Conservation (phyloP, 768 basidiomycete genomes). For the Lentinula sp. region DNA sequence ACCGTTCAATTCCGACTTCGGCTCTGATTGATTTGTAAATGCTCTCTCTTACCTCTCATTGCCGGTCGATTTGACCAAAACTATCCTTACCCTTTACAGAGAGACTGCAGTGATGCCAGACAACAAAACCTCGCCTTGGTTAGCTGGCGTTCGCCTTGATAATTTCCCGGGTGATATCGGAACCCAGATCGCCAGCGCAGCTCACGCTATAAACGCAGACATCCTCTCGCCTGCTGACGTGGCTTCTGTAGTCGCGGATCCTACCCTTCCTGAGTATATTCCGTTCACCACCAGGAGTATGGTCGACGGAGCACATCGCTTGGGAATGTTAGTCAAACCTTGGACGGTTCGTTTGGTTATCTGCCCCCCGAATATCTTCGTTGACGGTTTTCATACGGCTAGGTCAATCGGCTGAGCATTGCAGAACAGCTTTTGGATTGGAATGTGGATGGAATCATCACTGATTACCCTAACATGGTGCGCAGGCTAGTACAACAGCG, state of each 20-base stretch:
- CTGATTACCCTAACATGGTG: conserved; percentile 62
- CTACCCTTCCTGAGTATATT: conserved; percentile 34
- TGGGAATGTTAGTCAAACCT: conserved; percentile 60
- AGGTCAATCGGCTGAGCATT: conserved; percentile 60
- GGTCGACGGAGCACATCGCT: conserved; percentile 58
- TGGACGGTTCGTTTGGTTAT: conserved; percentile 54
- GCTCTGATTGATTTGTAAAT: conserved; percentile 64
- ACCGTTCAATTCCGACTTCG: conserved; percentile 49
- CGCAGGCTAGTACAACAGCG: conserved; percentile 51
- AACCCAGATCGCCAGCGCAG: conserved; percentile 62
- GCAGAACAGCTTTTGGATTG: conserved; percentile 54
- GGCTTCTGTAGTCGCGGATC: conserved; percentile 31
- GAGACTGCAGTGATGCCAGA: conserved; percentile 33
- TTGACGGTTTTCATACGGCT: neutral
- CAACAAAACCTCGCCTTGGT: conserved; percentile 53
- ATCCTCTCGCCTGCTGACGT: conserved; percentile 59
- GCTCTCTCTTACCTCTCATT: neutral
- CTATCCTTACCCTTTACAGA: conserved; percentile 17
- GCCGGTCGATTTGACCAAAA: neutral
- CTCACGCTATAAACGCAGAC: conserved; percentile 54
- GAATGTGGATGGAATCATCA: conserved; percentile 73
- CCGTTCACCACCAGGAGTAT: conserved; percentile 63
- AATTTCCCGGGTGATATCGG: conserved; percentile 56
- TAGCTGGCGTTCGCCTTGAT: conserved; percentile 59
- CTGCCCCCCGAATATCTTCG: neutral